phyloP scores from a whole-genome alignment of 1,284 basidiomycete species.

The Puccinia horiana region DNA sequence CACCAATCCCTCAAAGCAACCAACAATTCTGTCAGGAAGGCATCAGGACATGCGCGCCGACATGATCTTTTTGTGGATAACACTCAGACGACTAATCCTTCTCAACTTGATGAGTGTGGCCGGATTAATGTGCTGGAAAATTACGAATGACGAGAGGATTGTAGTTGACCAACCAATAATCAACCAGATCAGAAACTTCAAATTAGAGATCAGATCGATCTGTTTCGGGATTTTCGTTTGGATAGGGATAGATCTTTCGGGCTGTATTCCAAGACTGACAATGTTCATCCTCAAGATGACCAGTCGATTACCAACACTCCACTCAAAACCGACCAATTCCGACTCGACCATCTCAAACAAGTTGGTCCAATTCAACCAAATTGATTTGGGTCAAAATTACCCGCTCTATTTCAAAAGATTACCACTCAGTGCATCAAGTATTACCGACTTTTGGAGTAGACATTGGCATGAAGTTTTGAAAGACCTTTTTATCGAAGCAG shows the following conservation, averaged over 20 bases:
- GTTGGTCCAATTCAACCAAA: neutral
- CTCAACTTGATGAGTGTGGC: neutral
- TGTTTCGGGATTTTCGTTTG: neutral
- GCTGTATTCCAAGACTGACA: neutral
- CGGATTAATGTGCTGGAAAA: neutral
- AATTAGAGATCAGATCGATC: neutral
- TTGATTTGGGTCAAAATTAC: neutral
- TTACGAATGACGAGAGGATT: neutral
- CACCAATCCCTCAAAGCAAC: neutral
- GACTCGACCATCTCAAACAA: neutral
- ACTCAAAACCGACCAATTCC: neutral
- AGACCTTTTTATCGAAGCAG: conserved; percentile 30
- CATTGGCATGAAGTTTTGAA: conserved; percentile 33
- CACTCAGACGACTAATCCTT: neutral
- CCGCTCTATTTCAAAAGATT: neutral
- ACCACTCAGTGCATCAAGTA: neutral
- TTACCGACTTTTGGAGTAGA: conserved; percentile 34
- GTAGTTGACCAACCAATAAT: neutral
- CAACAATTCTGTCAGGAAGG: neutral
- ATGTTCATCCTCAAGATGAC: neutral
- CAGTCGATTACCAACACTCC: neutral
- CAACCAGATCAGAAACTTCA: neutral
- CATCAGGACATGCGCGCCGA: neutral
- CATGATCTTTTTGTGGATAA: neutral
- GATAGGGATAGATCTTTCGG: conserved; percentile 3